Percentiles rank a stretch among this genome's conserved stretches.
Evolutionary conservation across 805 yeast species (phyloP).

Genomic region (Saccharomyces cerevisiae): DNA sequence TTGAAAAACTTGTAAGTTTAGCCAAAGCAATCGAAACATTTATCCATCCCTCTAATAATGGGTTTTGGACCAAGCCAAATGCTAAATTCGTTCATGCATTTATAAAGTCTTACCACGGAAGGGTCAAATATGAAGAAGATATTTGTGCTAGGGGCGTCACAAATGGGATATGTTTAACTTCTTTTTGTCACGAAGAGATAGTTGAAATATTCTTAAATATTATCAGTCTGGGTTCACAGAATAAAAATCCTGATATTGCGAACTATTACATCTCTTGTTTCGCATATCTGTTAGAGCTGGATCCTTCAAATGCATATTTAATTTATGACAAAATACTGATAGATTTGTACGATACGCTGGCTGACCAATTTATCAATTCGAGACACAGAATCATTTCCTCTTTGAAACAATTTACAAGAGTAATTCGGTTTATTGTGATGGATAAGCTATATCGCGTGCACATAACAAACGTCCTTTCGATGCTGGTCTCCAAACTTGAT

Average conservation of each 20-base stretch:
- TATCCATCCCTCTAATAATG: conserved; percentile 88
- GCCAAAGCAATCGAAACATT: conserved; percentile 70
- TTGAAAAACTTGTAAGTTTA: conserved; percentile 45
- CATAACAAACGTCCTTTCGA: conserved; percentile 59
- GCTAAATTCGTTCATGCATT: conserved; percentile 57
- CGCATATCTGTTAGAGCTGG: conserved; percentile 54
- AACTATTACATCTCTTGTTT: conserved; percentile 52
- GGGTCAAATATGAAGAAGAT: conserved; percentile 44
- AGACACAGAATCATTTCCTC: conserved; percentile 76
- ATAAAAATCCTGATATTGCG: conserved; percentile 52
- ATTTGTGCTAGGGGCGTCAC: conserved; percentile 13
- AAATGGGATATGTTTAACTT: conserved; percentile 21
- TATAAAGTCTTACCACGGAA: conserved; percentile 50
- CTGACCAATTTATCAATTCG: conserved; percentile 55
- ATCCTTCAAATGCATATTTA: conserved; percentile 35
- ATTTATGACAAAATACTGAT: conserved; percentile 48
- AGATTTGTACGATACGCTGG: conserved; percentile 71
- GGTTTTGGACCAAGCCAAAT: conserved; percentile 73
- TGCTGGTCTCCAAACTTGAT: conserved; percentile 76
- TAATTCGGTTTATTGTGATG: conserved; percentile 58
- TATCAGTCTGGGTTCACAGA: conserved; percentile 65
- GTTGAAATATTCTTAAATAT: conserved; percentile 41
- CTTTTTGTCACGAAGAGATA: conserved; percentile 29
- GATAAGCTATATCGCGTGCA: conserved; percentile 67
- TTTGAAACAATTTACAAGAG: conserved; percentile 53